Percentiles rank a stretch among this genome's conserved stretches.
These are phyloP conservation scores for Acrodontium crateriforme DNA, from an alignment of 2,329 filamentous ascomycete species.

Conservation along the genomic window DNA sequence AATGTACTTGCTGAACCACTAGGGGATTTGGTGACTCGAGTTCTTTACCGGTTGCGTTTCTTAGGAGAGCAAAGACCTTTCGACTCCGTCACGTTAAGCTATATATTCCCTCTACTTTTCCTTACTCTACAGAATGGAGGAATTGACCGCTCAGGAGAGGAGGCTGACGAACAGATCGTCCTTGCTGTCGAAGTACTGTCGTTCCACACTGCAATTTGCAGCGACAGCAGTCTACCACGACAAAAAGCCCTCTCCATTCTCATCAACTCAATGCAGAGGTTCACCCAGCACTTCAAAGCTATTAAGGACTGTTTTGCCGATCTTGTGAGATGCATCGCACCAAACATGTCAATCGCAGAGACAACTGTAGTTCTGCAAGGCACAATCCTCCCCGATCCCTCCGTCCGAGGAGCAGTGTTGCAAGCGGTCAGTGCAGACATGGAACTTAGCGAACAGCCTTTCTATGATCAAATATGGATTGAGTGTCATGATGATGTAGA, in stretches of 20 bases:
- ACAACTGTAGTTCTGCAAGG: conserved; percentile 64
- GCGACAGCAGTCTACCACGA: conserved; percentile 62
- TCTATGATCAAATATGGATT: conserved; percentile 86
- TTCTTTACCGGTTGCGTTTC: conserved; percentile 82
- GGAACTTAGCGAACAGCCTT: conserved; percentile 74
- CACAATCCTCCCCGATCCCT: conserved; percentile 60
- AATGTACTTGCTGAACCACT: conserved; percentile 68
- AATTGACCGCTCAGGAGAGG: conserved; percentile 57
- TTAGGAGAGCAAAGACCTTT: conserved; percentile 88
- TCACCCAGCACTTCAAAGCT: conserved; percentile 86
- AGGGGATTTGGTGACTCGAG: conserved; percentile 65
- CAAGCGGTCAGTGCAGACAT: conserved; percentile 86
- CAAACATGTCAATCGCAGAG: conserved; percentile 62
- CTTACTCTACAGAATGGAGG: conserved; percentile 67
- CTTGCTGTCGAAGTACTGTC: conserved; percentile 77
- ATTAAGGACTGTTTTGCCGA: conserved; percentile 88
- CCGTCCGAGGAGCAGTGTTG: conserved; percentile 70
- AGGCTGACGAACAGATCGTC: conserved; percentile 78
- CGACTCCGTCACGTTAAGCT: conserved; percentile 74
- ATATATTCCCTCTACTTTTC: conserved; percentile 71
- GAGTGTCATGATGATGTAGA: conserved; percentile 80
- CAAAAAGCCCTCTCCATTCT: conserved; percentile 57
- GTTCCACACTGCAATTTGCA: conserved; percentile 72
- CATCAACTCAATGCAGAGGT: conserved; percentile 71
- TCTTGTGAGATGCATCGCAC: conserved; percentile 68